These are phyloP conservation scores for Camelina sativa DNA, from an alignment of 345 rosid genomes.

Conservation along the genomic window DNA sequence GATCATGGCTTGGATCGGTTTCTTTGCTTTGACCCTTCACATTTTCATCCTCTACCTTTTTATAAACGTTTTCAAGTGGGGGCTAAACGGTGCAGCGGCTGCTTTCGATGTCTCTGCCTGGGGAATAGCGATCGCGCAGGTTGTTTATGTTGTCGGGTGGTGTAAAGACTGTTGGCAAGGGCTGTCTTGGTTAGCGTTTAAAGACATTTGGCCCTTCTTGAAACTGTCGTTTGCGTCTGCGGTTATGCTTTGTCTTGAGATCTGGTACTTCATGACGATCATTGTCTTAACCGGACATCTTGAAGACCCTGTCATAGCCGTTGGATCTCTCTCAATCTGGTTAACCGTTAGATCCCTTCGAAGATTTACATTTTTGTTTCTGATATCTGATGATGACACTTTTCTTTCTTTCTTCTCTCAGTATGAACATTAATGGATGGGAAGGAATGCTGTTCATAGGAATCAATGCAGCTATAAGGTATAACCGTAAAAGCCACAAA, in stretches of 20 bases:
- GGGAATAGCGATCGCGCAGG: conserved; percentile 71
- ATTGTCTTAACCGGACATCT: conserved; percentile 97
- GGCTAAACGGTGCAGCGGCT: conserved; percentile 76
- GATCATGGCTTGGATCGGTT: conserved; percentile 81
- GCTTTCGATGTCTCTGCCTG: conserved; percentile 79
- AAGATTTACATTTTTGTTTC: neutral
- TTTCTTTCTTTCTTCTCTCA: conserved; percentile 44
- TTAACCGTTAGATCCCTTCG: conserved; percentile 29
- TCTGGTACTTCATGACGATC: conserved; percentile 96
- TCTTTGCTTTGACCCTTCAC: conserved; percentile 61
- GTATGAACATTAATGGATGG: conserved; percentile 99
- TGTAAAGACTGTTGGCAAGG: conserved; percentile 90
- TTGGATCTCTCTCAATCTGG: conserved; percentile 97
- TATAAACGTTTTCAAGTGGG: conserved; percentile 70
- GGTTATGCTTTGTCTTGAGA: conserved; percentile 93
- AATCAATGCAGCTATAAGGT: conserved; percentile 94
- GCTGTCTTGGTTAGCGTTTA: conserved; percentile 83
- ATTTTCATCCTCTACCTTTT: conserved; percentile 57
- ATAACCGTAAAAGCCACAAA: conserved; percentile 37
- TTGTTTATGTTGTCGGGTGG: conserved; percentile 80
- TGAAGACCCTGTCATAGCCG: conserved; percentile 78
- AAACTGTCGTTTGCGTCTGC: conserved; percentile 93
- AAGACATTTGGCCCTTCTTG: conserved; percentile 79
- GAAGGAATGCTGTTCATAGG: conserved; percentile 96
- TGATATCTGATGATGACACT: neutral